These are phyloP conservation scores for Phialocephala subalpina DNA, from an alignment of 2,329 filamentous ascomycete species.

Conservation along the genomic window DNA sequence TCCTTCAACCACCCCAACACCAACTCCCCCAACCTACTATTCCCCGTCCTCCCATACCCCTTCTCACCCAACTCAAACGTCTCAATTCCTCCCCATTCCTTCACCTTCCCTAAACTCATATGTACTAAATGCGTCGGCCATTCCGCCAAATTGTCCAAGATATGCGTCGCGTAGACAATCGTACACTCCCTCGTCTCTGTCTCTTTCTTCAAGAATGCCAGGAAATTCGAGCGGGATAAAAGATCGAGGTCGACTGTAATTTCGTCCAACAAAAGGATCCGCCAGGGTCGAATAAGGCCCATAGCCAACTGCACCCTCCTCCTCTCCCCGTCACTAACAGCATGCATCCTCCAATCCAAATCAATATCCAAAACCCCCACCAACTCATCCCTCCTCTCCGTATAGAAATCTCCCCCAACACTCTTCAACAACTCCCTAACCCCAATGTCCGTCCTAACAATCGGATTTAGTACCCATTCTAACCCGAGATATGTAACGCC, in stretches of 20 bases:
- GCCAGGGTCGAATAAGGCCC: conserved; percentile 92
- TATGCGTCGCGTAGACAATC: conserved; percentile 97
- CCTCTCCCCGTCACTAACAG: conserved; percentile 91
- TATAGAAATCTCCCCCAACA: conserved; percentile 86
- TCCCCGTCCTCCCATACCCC: conserved; percentile 60
- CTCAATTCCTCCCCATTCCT: conserved; percentile 82
- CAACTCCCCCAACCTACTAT: conserved; percentile 85
- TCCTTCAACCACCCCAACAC: conserved; percentile 87
- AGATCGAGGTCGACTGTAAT: conserved; percentile 97
- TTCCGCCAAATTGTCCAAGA: conserved; percentile 90
- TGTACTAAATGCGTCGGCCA: conserved; percentile 98
- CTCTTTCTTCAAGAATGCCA: conserved; percentile 86
- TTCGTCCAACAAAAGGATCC: conserved; percentile 89
- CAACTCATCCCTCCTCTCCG: conserved; percentile 84
- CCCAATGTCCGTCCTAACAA: conserved; percentile 94
- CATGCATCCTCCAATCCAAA: conserved; percentile 91
- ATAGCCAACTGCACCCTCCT: conserved; percentile 94
- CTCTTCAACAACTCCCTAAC: conserved; percentile 84
- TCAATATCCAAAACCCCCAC: conserved; percentile 92
- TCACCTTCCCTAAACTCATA: conserved; percentile 89
- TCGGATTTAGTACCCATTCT: conserved; percentile 97
- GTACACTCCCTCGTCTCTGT: conserved; percentile 85
- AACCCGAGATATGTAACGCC: conserved; percentile 97
- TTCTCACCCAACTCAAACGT: conserved; percentile 61
- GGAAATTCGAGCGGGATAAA: conserved; percentile 82